phyloP scores from a whole-genome alignment of 1,139 yeast species.

The Geotrichum histeridarum region DNA sequence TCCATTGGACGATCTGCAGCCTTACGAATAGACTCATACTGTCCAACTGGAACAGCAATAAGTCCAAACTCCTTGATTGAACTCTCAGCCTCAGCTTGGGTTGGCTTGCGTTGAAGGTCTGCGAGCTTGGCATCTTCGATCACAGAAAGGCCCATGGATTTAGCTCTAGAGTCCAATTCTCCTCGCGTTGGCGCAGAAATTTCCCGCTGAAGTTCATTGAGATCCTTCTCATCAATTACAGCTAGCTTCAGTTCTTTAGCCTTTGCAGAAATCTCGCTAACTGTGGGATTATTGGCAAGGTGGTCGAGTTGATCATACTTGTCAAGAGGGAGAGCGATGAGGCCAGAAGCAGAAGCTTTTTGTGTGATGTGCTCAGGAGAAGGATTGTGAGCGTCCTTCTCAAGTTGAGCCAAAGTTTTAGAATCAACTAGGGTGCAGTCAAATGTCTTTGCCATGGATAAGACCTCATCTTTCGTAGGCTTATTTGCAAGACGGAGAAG shows the following conservation, averaged over 20 bases:
- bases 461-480: conserved; percentile 18
- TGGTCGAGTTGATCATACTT: conserved; percentile 24
- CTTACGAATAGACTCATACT: conserved; percentile 32
- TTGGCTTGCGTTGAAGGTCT: conserved; percentile 24
- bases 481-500: conserved; percentile 5
- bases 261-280: conserved; percentile 25
- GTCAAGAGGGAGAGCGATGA: conserved; percentile 26
- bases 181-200: conserved; percentile 28
- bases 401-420: conserved; percentile 4
- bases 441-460: conserved; percentile 19
- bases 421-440: conserved; percentile 18
- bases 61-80: conserved; percentile 17
- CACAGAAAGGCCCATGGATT: conserved; percentile 35
- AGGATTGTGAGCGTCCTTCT: conserved; percentile 19
- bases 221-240: conserved; percentile 10
- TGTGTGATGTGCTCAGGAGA: conserved; percentile 15
- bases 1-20: conserved; percentile 32
- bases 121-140: conserved; percentile 3
- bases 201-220: conserved; percentile 22
- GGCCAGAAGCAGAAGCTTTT: conserved; percentile 27
- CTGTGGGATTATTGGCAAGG: conserved; percentile 29
- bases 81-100: conserved; percentile 16
- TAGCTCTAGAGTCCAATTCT: conserved; percentile 38
- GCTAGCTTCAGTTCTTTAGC: conserved; percentile 13
- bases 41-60: conserved; percentile 18